Evolutionary conservation across 208 protist genomes (phyloP).

Genomic region (Wallacemonas collosoma): DNA sequence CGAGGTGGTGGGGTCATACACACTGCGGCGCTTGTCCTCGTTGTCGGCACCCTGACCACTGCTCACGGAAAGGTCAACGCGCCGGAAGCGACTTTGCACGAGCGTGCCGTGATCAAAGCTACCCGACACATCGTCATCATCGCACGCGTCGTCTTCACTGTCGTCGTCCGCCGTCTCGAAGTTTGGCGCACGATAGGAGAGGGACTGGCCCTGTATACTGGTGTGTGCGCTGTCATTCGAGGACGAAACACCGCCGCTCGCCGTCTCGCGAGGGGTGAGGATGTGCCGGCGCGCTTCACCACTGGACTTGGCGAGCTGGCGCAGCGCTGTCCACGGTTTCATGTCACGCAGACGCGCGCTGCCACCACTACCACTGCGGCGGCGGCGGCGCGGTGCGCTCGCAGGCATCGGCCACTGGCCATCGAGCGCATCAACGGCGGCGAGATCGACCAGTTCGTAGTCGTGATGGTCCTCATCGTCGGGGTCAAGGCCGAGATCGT

Average conservation of each 20-base stretch:
- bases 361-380: no score
- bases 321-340: background rate
- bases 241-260: background rate
- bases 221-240: background rate
- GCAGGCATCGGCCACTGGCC: background rate
- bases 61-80: background rate
- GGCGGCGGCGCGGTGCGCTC: background rate
- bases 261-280: background rate
- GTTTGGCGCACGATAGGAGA: background rate
- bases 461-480: background rate
- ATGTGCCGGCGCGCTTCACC: conserved; percentile 2
- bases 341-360: no score
- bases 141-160: background rate
- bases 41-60: background rate
- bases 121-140: background rate
- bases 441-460: background rate
- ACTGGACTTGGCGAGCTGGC: background rate
- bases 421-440: background rate
- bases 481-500: background rate
- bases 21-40: background rate
- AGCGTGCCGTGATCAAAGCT: background rate
- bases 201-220: conserved; percentile 7
- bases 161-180: background rate
- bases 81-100: background rate
- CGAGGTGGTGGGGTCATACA: background rate